phyloP scores from a whole-genome alignment of 1,139 yeast genomes.

The Geotrichum reessii region DNA sequence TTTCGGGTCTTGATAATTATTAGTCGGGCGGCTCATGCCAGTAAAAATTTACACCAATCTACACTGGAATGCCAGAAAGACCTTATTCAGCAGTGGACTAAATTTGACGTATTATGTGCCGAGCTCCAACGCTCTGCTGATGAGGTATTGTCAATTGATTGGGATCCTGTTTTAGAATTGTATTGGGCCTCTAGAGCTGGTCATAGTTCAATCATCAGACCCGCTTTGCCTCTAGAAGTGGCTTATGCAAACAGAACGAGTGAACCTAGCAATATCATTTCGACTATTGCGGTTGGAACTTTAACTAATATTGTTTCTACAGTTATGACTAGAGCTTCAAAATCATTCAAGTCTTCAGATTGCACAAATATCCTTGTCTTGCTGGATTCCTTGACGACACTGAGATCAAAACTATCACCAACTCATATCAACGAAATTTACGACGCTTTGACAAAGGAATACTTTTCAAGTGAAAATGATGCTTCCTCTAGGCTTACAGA shows the following conservation, averaged over 20 bases:
- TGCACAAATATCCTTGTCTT: slow-evolving; percentile 5
- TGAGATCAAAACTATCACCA: slow-evolving; percentile 13
- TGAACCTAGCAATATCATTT: slow-evolving; percentile 17
- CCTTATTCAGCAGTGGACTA: slow-evolving; percentile 48
- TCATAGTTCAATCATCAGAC: slow-evolving; percentile 23
- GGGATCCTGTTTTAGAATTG: slow-evolving; percentile 21
- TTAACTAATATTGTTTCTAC: not conserved
- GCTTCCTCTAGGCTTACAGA: slow-evolving; percentile 9
- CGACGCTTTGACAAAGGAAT: slow-evolving; percentile 7
- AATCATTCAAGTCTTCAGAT: not conserved
- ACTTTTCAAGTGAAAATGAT: slow-evolving; percentile 5
- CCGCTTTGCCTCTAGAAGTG: slow-evolving; percentile 24
- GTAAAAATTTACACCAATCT: slow-evolving; percentile 9
- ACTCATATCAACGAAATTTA: slow-evolving; percentile 7
- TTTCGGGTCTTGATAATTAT: not conserved
- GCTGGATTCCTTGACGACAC: slow-evolving; percentile 9
- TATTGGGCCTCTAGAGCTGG: slow-evolving; percentile 25
- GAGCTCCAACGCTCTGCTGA: slow-evolving; percentile 56
- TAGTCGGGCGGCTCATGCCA: slow-evolving; percentile 29
- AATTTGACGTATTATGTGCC: slow-evolving; percentile 57
- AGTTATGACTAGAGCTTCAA: not conserved
- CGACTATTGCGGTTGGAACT: not conserved
- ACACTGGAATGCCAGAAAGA: slow-evolving; percentile 18
- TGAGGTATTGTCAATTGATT: slow-evolving; percentile 47
- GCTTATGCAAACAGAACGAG: slow-evolving; percentile 24